Evolutionary conservation across 768 basidiomycete species (phyloP).

Genomic region (Lactarius pseudohatsudake): DNA sequence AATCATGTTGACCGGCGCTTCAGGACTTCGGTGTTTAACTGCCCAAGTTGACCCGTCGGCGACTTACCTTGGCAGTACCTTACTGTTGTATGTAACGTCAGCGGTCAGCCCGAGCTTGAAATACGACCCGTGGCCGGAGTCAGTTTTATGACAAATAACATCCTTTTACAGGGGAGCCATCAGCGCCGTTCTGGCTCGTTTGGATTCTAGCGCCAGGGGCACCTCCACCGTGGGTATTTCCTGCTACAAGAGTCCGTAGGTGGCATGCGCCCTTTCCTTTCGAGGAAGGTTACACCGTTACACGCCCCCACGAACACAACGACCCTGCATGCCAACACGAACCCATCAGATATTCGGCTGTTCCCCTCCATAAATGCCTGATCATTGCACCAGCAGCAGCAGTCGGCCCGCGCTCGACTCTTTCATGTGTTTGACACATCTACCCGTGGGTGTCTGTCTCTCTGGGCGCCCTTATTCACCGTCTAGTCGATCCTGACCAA

Average conservation of each 20-base stretch:
- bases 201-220: conserved; percentile 14
- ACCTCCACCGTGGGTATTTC: neutral
- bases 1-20: conserved; percentile 1
- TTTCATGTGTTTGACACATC: conserved; percentile 4
- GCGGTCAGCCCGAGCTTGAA: neutral
- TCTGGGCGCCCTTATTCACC: neutral
- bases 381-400: conserved; percentile 2
- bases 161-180: neutral
- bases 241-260: neutral
- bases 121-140: neutral
- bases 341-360: neutral
- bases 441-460: neutral
- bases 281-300: neutral
- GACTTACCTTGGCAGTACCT: conserved; percentile 3
- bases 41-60: conserved; percentile 10
- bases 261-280: neutral
- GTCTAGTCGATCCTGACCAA: neutral
- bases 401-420: neutral
- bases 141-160: neutral
- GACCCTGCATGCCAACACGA: conserved; percentile 14
- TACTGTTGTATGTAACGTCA: neutral
- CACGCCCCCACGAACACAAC: neutral
- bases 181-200: conserved; percentile 1
- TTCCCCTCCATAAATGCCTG: conserved; percentile 5
- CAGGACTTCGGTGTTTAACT: conserved; percentile 10